These are phyloP conservation scores for Calonectria crousiana DNA, from an alignment of 2,329 filamentous ascomycete genomes.

Conservation along the genomic window DNA sequence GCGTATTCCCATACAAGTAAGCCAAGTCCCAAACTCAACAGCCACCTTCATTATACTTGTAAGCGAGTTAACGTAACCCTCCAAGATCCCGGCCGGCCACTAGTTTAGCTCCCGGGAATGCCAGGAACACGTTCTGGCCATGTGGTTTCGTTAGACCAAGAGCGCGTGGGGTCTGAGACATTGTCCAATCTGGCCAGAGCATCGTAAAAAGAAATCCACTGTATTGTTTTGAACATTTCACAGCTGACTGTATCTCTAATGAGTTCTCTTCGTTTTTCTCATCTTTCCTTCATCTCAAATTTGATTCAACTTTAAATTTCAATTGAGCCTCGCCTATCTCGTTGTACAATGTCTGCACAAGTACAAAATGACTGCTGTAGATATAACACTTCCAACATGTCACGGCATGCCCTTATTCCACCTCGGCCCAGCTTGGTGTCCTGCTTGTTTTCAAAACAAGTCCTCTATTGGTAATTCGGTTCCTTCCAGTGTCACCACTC, in stretches of 20 bases:
- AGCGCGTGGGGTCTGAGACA: not conserved
- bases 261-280: not conserved
- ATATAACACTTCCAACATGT: slow-evolving; percentile 14
- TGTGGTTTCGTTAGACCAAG: not conserved
- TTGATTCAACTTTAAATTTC: slow-evolving; percentile 7
- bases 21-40: slow-evolving; percentile 12
- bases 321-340: slow-evolving; percentile 14
- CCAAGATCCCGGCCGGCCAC: slow-evolving; percentile 7
- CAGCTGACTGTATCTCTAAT: not conserved
- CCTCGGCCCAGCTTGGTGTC: slow-evolving; percentile 9
- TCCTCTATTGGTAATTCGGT: slow-evolving; percentile 28
- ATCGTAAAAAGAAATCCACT: not conserved
- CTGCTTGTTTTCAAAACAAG: slow-evolving; percentile 27
- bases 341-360: slow-evolving; percentile 20
- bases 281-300: not conserved
- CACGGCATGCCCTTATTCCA: slow-evolving; percentile 7
- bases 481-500: slow-evolving; percentile 13
- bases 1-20: not conserved
- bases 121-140: not conserved
- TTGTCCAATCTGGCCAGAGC: not conserved
- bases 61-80: not conserved
- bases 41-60: slow-evolving; percentile 17
- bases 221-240: not conserved
- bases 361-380: slow-evolving; percentile 5
- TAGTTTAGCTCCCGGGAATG: slow-evolving; percentile 27